These are phyloP conservation scores for Stylonectria norvegica DNA, from an alignment of 2,329 filamentous ascomycete genomes.

Conservation along the genomic window DNA sequence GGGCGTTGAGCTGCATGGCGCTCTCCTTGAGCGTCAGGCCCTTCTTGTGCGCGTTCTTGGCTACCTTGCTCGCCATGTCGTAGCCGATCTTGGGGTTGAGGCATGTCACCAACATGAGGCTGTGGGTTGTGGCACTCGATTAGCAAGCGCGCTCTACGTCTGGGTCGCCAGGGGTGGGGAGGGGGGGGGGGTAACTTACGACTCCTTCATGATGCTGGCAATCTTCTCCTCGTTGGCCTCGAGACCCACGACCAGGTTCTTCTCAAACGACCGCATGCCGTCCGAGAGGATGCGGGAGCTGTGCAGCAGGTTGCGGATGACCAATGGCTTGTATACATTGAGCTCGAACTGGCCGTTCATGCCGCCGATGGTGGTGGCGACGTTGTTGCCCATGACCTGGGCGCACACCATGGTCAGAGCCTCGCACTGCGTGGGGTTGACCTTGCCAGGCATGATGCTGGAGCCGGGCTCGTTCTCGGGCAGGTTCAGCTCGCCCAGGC, in stretches of 20 bases:
- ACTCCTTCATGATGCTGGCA: constrained; percentile 84
- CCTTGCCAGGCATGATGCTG: constrained; percentile 99
- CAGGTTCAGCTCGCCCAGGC: constrained; percentile 86
- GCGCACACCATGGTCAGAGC: constrained; percentile 96
- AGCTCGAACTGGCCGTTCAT: constrained; percentile 99
- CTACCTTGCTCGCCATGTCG: constrained; percentile 94
- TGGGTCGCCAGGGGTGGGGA: not conserved
- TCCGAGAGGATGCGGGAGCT: constrained; percentile 84
- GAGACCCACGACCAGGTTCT: constrained; percentile 83
- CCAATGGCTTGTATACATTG: constrained; percentile 97
- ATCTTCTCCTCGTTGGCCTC: constrained; percentile 95
- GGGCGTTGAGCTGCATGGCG: constrained; percentile 86
- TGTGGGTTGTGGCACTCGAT: constrained; percentile 33
- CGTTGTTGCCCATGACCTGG: constrained; percentile 97
- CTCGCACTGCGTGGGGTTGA: constrained; percentile 98
- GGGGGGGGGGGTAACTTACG: constrained; percentile 52
- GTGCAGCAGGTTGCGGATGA: constrained; percentile 94
- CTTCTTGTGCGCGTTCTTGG: constrained; percentile 99
- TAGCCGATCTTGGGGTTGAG: constrained; percentile 97
- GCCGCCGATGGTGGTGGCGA: constrained; percentile 86
- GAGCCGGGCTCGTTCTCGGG: constrained; percentile 98
- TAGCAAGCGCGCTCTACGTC: not conserved
- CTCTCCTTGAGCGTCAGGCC: constrained; percentile 89
- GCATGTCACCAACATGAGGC: constrained; percentile 97
- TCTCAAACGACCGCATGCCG: constrained; percentile 92